phyloP scores from a whole-genome alignment of 2,329 filamentous ascomycete species.

The Metarhizium brunneum region DNA sequence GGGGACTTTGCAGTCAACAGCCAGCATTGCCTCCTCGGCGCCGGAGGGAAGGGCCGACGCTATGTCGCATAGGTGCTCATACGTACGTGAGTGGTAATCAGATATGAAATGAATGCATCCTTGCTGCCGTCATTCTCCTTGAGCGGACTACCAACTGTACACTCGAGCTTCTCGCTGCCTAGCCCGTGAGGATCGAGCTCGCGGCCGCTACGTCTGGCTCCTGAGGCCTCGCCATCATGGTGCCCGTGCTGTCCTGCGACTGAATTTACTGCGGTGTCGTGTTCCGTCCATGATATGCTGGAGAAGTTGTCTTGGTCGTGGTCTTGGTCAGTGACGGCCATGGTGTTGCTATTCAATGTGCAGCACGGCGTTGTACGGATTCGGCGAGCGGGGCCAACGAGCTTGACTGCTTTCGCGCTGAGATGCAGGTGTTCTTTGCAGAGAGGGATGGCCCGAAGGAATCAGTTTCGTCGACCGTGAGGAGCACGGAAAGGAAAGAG shows the following conservation, averaged over 20 bases:
- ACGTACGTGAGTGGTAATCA: conserved; percentile 77
- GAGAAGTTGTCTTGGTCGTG: conserved; percentile 62
- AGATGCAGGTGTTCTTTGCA: not conserved
- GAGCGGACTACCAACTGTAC: conserved; percentile 70
- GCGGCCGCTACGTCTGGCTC: conserved; percentile 26
- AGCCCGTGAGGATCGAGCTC: conserved; percentile 52
- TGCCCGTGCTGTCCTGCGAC: conserved; percentile 18
- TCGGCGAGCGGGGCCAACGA: not conserved
- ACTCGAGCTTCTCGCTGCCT: conserved; percentile 70
- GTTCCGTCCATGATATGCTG: conserved; percentile 69
- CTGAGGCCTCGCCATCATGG: conserved; percentile 33
- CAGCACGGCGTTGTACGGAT: not conserved
- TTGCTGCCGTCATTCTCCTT: conserved; percentile 97
- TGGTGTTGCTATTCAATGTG: conserved; percentile 2
- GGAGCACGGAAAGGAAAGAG: not conserved
- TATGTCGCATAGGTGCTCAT: not conserved
- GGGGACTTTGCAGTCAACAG: not conserved
- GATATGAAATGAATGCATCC: conserved; percentile 91
- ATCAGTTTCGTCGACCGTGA: not conserved
- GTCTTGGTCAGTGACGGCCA: conserved; percentile 46
- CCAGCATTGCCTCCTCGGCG: too few relatives aligned
- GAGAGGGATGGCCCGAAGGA: not conserved
- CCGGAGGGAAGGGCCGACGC: too few relatives aligned
- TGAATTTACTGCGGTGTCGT: conserved; percentile 27
- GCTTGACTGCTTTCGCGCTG: not conserved